Evolutionary conservation across 495 filamentous ascomycete species (phyloP).

Genomic region (Xylaria bambusicola): DNA sequence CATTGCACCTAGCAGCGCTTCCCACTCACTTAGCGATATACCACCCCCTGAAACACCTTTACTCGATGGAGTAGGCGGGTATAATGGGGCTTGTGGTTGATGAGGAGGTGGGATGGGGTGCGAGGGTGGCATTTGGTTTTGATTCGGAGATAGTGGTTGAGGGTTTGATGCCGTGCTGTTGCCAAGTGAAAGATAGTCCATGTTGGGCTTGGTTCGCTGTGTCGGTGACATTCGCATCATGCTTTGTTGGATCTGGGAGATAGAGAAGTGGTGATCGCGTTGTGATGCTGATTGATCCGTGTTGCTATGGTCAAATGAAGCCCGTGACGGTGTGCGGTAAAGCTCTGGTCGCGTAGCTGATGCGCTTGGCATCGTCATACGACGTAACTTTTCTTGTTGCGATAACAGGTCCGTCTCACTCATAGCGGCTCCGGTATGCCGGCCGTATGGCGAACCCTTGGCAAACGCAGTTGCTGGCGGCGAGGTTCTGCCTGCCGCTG

Average conservation of each 20-base stretch:
- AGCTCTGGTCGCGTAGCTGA: conserved; percentile 30
- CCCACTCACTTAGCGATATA: conserved; percentile 72
- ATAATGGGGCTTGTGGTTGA: conserved; percentile 29
- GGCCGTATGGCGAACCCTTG: conserved; percentile 38
- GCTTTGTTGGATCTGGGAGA: conserved; percentile 38
- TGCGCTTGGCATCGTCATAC: conserved; percentile 45
- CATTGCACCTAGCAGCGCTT: conserved; percentile 72
- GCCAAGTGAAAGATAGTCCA: conserved; percentile 45
- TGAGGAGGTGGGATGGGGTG: conserved; percentile 25
- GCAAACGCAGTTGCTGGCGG: conserved; percentile 36
- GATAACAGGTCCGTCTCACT: conserved; percentile 54
- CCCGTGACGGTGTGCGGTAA: conserved; percentile 37
- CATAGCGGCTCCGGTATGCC: conserved; percentile 46
- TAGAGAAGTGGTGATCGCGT: conserved; percentile 48
- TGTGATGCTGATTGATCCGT: conserved; percentile 36
- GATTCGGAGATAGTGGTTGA: conserved; percentile 39
- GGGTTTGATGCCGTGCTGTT: conserved; percentile 29
- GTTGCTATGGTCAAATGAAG: conserved; percentile 41
- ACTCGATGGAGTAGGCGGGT: conserved; percentile 31
- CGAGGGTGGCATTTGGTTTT: conserved; percentile 36
- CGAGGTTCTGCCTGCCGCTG: conserved; percentile 45
- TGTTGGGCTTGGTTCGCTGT: conserved; percentile 33
- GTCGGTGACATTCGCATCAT: conserved; percentile 42
- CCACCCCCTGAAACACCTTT: conserved; percentile 35
- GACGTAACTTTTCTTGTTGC: conserved; percentile 55